phyloP scores from a whole-genome alignment of 2,329 filamentous ascomycete genomes.

The Botrytis sinoallii region DNA sequence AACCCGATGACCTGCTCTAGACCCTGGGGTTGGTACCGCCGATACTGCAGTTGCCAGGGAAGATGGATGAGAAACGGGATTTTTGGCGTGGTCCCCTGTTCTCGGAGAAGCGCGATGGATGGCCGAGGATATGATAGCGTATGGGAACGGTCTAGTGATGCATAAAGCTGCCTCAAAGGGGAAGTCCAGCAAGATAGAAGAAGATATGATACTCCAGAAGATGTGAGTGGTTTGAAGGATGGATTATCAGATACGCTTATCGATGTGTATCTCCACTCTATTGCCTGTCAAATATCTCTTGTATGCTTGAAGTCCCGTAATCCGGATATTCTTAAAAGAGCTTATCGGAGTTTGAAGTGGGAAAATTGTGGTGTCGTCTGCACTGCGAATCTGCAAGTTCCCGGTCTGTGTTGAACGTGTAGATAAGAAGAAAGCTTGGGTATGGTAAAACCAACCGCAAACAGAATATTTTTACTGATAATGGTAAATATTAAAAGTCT shows the following conservation, averaged over 20 bases:
- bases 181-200: slow-evolving; percentile 7
- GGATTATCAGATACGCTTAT: slow-evolving; percentile 10
- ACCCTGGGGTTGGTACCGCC: slow-evolving; percentile 29
- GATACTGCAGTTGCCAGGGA: slow-evolving; percentile 29
- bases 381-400: slow-evolving; percentile 18
- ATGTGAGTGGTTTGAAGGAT: slow-evolving; percentile 11
- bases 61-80: slow-evolving; percentile 22
- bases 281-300: slow-evolving; percentile 15
- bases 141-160: not conserved
- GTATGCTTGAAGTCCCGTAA: slow-evolving; percentile 9
- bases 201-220: slow-evolving; percentile 7
- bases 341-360: slow-evolving; percentile 17
- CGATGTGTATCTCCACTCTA: slow-evolving; percentile 13
- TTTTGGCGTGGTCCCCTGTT: slow-evolving; percentile 25
- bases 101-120: slow-evolving; percentile 32
- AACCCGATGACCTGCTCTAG: slow-evolving; percentile 31
- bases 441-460: slow-evolving; percentile 14
- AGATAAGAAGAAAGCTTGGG: slow-evolving; percentile 22
- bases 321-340: slow-evolving; percentile 8
- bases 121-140: slow-evolving; percentile 19
- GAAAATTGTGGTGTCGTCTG: slow-evolving; percentile 19
- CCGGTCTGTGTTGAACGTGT: slow-evolving; percentile 13
- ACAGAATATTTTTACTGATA: slow-evolving; percentile 3
- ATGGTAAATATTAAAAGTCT: not conserved
- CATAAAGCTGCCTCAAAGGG: slow-evolving; percentile 15